These are phyloP conservation scores for Calonectria honghensis DNA, from an alignment of 2,329 filamentous ascomycete species.

Conservation along the genomic window DNA sequence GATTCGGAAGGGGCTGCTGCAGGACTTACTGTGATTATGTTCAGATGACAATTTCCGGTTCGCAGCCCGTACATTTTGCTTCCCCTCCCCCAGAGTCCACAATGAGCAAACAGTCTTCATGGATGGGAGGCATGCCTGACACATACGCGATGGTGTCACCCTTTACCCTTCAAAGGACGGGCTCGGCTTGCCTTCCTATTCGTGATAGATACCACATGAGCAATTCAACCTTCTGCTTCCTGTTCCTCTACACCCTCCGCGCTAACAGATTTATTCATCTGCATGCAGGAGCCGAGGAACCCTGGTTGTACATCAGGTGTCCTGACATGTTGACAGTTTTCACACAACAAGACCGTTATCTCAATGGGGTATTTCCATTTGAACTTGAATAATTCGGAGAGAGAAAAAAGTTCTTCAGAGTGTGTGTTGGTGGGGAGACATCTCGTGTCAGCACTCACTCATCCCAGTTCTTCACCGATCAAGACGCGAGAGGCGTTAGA, in stretches of 20 bases:
- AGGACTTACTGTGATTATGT: constrained; percentile 24
- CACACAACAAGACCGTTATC: constrained; percentile 35
- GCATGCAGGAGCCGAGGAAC: constrained; percentile 42
- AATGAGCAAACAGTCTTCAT: not conserved
- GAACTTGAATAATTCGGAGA: constrained; percentile 46
- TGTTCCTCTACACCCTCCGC: constrained; percentile 34
- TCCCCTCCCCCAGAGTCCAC: constrained; percentile 9
- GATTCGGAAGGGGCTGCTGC: constrained; percentile 20
- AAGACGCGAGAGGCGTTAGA: constrained; percentile 56
- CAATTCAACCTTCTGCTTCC: constrained; percentile 24
- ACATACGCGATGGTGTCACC: constrained; percentile 20
- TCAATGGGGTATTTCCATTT: constrained; percentile 43
- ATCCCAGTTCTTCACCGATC: constrained; percentile 47
- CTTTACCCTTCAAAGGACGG: not conserved
- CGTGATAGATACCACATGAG: constrained; percentile 43
- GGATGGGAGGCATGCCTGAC: constrained; percentile 17
- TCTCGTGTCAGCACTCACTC: constrained; percentile 35
- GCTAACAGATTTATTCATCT: constrained; percentile 37
- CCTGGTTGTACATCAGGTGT: constrained; percentile 46
- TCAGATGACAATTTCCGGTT: constrained; percentile 20
- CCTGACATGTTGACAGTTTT: constrained; percentile 48
- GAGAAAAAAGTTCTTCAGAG: constrained; percentile 41
- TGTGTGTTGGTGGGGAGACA: constrained; percentile 49
- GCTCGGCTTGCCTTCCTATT: constrained; percentile 6
- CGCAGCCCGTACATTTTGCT: not conserved